Evolutionary conservation across 192 early-diverging fungal genomes (phyloP), one percentile per base, ranked within the genome.

Genomic region (Mortierella hygrophila): DNA sequence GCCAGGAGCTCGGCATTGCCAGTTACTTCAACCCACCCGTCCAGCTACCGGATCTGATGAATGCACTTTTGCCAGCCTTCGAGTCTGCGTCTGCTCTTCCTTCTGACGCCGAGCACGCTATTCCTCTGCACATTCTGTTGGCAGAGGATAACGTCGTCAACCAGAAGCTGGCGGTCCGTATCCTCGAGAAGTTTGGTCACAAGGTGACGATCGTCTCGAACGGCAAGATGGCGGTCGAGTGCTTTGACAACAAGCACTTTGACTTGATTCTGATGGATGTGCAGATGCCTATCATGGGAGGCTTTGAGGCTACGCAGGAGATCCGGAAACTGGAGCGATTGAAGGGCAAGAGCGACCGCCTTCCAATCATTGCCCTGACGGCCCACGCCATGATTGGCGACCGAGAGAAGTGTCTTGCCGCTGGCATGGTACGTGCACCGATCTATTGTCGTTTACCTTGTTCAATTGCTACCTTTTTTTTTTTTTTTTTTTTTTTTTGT

Each of bases 351-450:
- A 80, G 60, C 8, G 80, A 85, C 7, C 92, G 93, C 70, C 94
- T 94, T 26, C 96, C 96, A 0, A 97, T 97, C 68, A 93, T 96
- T 76, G 97, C 96, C 9, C 84, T 97, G 73, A 97, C 97, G 2
- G 97, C 97, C 0, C 95, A 96, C 78, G 97, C 96, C n/a, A 96
- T 97, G 95, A 93, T 95, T 79, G 95, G 96, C 29, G 97, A 97
- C 85, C 92, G 96, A 75, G 96, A 97, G 82, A 94, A 94, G 81
- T 97, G 97, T 81, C 87, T 97, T 77, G 89, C 91, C 29, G 90
- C 95, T 38, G 96, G 96, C 15, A 97, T 97, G 97, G 96, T 89
- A 90, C 74, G 88, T 79, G 18, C 32, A 20, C 72, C 42, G 32
- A 16, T 49, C 32, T 68, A 18, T 70, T 42, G 9, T 20, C 44